Conservation (phyloP, 345 rosid species). For the Cardamine occulta region DNA sequence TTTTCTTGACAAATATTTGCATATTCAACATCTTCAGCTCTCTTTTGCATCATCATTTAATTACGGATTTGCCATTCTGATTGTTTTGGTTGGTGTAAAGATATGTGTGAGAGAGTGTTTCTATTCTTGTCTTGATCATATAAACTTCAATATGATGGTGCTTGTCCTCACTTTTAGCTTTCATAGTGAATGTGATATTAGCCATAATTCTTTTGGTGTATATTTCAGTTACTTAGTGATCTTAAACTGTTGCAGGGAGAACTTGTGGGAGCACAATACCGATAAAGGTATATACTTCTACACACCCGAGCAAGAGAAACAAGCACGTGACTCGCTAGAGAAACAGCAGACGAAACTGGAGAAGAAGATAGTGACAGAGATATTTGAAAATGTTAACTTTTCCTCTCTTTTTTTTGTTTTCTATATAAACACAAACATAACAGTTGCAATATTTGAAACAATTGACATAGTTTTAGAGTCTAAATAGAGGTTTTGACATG, state of each 20-base stretch:
- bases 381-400: conserved; percentile 13
- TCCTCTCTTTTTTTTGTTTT: too few relatives aligned
- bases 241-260: conserved; percentile 52
- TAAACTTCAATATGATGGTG: not conserved
- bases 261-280: conserved; percentile 85
- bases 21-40: not conserved
- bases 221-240: not conserved
- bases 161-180: not conserved
- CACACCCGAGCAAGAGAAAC: conserved; percentile 82
- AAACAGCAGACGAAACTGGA: conserved; percentile 58
- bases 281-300: conserved; percentile 85
- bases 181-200: not conserved
- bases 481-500: not conserved
- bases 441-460: not conserved
- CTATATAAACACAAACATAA: not conserved
- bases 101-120: not conserved
- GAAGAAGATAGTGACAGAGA: conserved; percentile 77
- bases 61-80: not conserved
- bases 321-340: conserved; percentile 68
- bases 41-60: not conserved
- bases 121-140: not conserved
- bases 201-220: not conserved
- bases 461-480: not conserved
- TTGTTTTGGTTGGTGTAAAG: not conserved
- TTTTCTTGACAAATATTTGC: not conserved